Evolutionary conservation across 139 green algal genomes (phyloP).

Genomic region (Tetratostichococcus sp.): DNA sequence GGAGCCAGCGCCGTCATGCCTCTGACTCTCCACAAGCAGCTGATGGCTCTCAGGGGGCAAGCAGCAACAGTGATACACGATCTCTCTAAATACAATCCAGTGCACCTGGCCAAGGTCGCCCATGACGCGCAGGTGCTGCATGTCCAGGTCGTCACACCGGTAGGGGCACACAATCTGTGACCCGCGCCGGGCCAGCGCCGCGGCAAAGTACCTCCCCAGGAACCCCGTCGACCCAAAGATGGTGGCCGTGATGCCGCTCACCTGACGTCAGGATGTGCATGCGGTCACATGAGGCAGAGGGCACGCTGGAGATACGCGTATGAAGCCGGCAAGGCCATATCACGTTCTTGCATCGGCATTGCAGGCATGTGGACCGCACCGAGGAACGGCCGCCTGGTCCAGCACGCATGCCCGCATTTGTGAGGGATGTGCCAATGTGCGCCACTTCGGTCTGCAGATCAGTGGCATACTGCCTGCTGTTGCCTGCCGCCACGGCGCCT

Average conservation of each 20-base stretch:
- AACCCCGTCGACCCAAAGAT: constrained; percentile 95
- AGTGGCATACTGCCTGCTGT: neutral
- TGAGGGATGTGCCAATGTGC: neutral
- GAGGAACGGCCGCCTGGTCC: constrained; percentile 63
- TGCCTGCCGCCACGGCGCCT: neutral
- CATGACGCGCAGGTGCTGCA: constrained; percentile 89
- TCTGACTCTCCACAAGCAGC: no score
- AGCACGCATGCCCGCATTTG: constrained; percentile 27
- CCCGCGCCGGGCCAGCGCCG: constrained; percentile 72
- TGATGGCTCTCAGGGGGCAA: no score
- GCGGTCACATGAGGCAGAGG: no score
- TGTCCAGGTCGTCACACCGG: constrained; percentile 77
- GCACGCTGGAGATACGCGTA: no score
- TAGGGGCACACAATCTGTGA: constrained; percentile 82
- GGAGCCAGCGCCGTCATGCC: no score
- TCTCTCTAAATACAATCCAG: constrained; percentile 16
- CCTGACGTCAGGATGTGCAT: constrained; percentile 26
- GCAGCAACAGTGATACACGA: no score
- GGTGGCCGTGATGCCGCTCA: constrained; percentile 81
- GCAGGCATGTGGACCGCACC: constrained; percentile 42
- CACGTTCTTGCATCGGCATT: no score
- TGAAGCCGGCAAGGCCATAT: no score
- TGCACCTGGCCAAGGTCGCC: constrained; percentile 86
- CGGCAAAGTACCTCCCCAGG: constrained; percentile 89
- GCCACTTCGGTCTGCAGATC: neutral